These are phyloP conservation scores for Rusavskia elegans DNA, from an alignment of 495 filamentous ascomycete genomes.

Conservation along the genomic window DNA sequence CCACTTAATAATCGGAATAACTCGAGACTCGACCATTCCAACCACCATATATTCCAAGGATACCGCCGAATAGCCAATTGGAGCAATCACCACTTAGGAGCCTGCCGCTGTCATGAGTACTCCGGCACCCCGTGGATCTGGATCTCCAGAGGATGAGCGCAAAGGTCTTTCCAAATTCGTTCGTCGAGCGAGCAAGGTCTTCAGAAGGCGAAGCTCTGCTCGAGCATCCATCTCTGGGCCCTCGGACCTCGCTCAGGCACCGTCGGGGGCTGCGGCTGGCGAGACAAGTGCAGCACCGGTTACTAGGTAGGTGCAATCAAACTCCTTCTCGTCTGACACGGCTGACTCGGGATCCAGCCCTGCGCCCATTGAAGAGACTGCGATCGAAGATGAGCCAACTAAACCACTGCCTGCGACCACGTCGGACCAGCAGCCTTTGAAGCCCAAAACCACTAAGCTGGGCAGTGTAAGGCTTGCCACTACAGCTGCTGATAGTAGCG, in stretches of 20 bases:
- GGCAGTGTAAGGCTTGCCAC: conserved; percentile 3
- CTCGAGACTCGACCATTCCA: not conserved
- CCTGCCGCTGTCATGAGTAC: conserved; percentile 3
- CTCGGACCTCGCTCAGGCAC: conserved; percentile 1
- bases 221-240: conserved; percentile 16
- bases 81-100: not conserved
- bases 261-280: not conserved
- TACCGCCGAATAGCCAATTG: not conserved
- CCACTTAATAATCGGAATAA: too few species aligned
- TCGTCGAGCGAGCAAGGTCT: conserved; percentile 45
- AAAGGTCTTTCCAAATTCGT: conserved; percentile 47
- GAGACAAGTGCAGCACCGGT: conserved; percentile 8
- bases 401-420: conserved; percentile 4
- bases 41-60: not conserved
- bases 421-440: conserved; percentile 5
- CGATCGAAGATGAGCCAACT: not conserved
- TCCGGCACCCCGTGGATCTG: conserved; percentile 7
- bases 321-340: not conserved
- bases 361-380: conserved; percentile 3
- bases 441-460: conserved; percentile 1
- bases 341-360: conserved; percentile 5
- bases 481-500: conserved; percentile 17
- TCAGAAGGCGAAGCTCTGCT: conserved; percentile 37
- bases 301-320: conserved; percentile 17
- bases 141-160: conserved; percentile 31